Conservation (phyloP, 805 yeast species). For the Saturnispora kantuleensis region DNA sequence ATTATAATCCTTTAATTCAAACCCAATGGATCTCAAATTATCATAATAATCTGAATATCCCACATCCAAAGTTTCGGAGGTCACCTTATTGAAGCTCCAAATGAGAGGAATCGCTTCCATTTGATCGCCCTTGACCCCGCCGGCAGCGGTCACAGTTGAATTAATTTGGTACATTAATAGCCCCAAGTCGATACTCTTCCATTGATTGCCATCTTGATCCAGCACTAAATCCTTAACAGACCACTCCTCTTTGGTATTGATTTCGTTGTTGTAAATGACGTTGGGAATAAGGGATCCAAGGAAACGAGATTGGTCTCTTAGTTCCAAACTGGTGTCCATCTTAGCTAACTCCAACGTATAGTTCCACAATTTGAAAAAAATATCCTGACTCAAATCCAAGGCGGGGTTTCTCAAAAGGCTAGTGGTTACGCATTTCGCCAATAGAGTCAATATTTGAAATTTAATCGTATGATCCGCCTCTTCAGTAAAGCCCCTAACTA, state of each 20-base stretch:
- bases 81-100: slow-evolving; percentile 12
- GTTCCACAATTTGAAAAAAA: slow-evolving; percentile 42
- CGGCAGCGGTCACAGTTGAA: not conserved
- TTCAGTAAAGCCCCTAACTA: slow-evolving; percentile 41
- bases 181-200: slow-evolving; percentile 22
- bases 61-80: slow-evolving; percentile 15
- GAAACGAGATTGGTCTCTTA: slow-evolving; percentile 78
- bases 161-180: slow-evolving; percentile 22
- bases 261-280: slow-evolving; percentile 23
- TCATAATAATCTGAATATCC: slow-evolving; percentile 20
- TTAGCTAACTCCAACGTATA: slow-evolving; percentile 54
- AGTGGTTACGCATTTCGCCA: slow-evolving; percentile 41
- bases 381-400: too few species aligned
- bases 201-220: slow-evolving; percentile 7
- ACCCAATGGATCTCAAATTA: slow-evolving; percentile 24
- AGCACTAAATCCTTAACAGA: slow-evolving; percentile 15
- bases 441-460: slow-evolving; percentile 64
- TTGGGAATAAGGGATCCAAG: slow-evolving; percentile 49
- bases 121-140: not conserved
- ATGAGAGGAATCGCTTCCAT: not conserved
- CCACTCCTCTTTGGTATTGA: slow-evolving; percentile 11
- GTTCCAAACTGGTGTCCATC: slow-evolving; percentile 66
- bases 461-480: slow-evolving; percentile 49
- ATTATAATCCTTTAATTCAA: slow-evolving; percentile 32
- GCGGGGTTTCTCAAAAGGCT: too few species aligned